Conservation (phyloP, 306 rosid genomes). For the Alnus glutinosa region DNA sequence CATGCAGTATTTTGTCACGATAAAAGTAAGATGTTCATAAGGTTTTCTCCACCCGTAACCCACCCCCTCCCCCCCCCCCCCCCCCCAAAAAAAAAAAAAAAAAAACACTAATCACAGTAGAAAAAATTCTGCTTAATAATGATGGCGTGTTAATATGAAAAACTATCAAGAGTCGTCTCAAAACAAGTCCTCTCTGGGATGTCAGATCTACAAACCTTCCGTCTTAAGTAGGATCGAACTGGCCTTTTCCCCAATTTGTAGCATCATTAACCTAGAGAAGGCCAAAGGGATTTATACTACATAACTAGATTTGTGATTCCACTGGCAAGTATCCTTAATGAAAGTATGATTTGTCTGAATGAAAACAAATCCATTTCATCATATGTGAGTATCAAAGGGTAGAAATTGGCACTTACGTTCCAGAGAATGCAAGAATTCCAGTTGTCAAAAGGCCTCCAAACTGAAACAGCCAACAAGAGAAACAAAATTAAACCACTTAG, state of each 20-base stretch:
- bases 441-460: constrained; percentile 89
- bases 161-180: background rate
- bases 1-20: too few species aligned
- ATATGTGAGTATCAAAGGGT: background rate
- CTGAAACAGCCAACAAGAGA: constrained; percentile 39
- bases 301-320: constrained; percentile 3
- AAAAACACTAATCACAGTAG: too few species aligned
- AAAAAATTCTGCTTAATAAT: too few species aligned
- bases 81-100: too few species aligned
- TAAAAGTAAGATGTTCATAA: too few species aligned
- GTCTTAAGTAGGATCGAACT: background rate
- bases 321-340: background rate
- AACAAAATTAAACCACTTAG: background rate
- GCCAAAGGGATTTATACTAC: background rate
- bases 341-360: background rate
- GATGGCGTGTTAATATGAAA: background rate
- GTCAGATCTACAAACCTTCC: background rate
- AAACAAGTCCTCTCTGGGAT: background rate
- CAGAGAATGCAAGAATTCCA: constrained; percentile 86
- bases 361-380: background rate
- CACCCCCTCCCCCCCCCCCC: too few species aligned
- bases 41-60: too few species aligned
- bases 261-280: background rate
- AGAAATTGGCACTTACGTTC: constrained; percentile 65
- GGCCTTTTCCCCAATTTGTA: background rate